Evolutionary conservation across 2,329 filamentous ascomycete genomes (phyloP).

Genomic region (Davidsoniella australis): DNA sequence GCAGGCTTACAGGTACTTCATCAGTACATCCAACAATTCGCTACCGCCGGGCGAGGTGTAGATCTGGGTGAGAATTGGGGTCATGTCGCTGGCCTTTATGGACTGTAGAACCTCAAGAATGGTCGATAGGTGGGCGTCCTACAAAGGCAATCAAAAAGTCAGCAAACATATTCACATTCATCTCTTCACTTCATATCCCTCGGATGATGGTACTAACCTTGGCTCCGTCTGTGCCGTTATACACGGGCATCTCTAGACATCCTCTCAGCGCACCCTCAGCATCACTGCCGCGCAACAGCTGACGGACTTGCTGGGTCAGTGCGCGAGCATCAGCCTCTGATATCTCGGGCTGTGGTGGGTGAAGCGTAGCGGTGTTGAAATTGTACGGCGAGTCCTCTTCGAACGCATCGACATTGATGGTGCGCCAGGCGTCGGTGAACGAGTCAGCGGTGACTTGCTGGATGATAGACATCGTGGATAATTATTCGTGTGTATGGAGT

Average conservation of each 20-base stretch:
- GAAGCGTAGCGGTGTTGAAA: conserved; percentile 75
- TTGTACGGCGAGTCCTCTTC: conserved; percentile 81
- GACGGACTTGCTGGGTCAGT: conserved; percentile 65
- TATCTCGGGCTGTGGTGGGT: conserved; percentile 57
- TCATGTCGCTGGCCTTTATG: conserved; percentile 94
- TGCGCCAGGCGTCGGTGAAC: conserved; percentile 55
- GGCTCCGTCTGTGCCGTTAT: conserved; percentile 38
- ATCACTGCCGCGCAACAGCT: conserved; percentile 75
- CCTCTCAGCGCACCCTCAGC: conserved; percentile 70
- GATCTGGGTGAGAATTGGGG: conserved; percentile 65
- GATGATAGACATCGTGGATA: conserved; percentile 42
- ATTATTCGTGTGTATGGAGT: background rate
- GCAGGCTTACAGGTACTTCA: conserved; percentile 77
- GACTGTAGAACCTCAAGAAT: conserved; percentile 89
- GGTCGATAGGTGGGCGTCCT: conserved; percentile 76
- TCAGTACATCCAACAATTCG: conserved; percentile 78
- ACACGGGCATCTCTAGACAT: conserved; percentile 74
- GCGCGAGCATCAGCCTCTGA: conserved; percentile 63
- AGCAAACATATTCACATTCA: conserved; percentile 8
- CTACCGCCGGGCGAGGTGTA: conserved; percentile 62
- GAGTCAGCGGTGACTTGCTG: conserved; percentile 45
- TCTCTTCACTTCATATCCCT: background rate
- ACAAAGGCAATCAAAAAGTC: conserved; percentile 14
- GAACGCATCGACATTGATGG: conserved; percentile 84
- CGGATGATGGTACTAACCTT: conserved; percentile 29